Base-by-base conservation (phyloP, 2,329 filamentous ascomycete genomes). In the Exophiala spinifera region DNA sequence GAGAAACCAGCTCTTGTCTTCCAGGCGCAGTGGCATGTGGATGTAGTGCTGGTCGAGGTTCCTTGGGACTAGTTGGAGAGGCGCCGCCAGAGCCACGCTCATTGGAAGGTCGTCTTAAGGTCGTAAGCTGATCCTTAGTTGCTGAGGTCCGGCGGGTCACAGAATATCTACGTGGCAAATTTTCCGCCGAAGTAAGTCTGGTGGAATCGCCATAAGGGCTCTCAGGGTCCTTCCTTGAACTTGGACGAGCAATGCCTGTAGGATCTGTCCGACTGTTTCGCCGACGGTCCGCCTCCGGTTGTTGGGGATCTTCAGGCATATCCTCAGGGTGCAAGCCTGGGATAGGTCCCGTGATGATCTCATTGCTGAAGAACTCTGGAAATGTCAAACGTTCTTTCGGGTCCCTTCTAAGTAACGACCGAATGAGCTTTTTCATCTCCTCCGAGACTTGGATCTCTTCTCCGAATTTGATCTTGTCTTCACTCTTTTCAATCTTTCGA, bases 341-440 rank as follows among this genome's bases (percentile, higher is more conserved):
- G 64, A 96, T 96, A 3, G 85, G 81, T 17, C 80, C 81, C 11
- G 81, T 82, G 49, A 96, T 82, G 25, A 94, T 84, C 25, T 79
- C 73, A 66, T 92, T 85, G 14, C 75, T 76, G 72, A 97, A 97
- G 69, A 96, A 94, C 60, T 87, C 84, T 48, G 89, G 85, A 64
- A 96, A 97, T 52, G 84, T 88, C 69, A 96, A 81, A 54, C 94
- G 82, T 69, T 96, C 89, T 4, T 89, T 83, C 0, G 94, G 90
- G 56, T 86, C 92, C 55, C 89, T 84, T 75, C 92, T 96, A 60
- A 99, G 75, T 14, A 99, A 78, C 36, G 80, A 80, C 40, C 89
- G 83, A 55, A 96, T 91, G 15, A 96, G 75, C 19, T 80, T 78
- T 70, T 95, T 96, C 74, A 96, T 83, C 8, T 88, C 86, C 45